Evolutionary conservation across 1,139 yeast species (phyloP).

Genomic region (Candida buenavistaensis): DNA sequence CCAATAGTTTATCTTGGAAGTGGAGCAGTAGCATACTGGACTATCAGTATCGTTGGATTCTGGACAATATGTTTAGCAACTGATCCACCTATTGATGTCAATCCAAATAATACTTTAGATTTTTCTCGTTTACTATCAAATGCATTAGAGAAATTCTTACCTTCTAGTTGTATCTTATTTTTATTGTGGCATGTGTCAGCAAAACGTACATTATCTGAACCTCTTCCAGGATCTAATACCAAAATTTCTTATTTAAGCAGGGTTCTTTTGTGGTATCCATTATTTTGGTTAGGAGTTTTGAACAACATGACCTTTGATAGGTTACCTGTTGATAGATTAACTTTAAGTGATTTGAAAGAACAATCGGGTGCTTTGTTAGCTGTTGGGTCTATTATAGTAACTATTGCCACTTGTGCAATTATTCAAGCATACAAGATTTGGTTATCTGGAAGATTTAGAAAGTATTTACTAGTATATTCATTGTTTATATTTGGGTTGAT

Average conservation of each 20-base stretch:
- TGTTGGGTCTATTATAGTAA: constrained; percentile 47
- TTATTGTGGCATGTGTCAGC: constrained; percentile 68
- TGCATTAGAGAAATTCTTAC: constrained; percentile 74
- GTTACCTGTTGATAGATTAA: constrained; percentile 82
- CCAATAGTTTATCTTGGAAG: constrained; percentile 59
- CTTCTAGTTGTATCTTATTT: constrained; percentile 68
- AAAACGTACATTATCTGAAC: constrained; percentile 29
- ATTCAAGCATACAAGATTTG: constrained; percentile 80
- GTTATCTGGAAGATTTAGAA: constrained; percentile 71
- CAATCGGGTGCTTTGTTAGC: constrained; percentile 81
- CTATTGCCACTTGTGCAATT: constrained; percentile 53
- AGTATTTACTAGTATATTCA: constrained; percentile 55
- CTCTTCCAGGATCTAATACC: constrained; percentile 21
- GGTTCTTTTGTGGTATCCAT: constrained; percentile 69
- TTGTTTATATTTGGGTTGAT: constrained; percentile 47
- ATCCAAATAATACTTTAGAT: constrained; percentile 53
- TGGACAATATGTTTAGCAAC: constrained; percentile 82
- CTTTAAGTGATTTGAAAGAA: constrained; percentile 63
- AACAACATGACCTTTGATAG: constrained; percentile 88
- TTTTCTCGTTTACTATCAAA: constrained; percentile 64
- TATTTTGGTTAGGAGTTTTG: constrained; percentile 82
- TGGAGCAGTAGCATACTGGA: constrained; percentile 64
- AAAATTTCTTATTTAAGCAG: constrained; percentile 50
- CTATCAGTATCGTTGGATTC: constrained; percentile 65
- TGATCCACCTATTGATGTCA: constrained; percentile 74